Evolutionary conservation across 106 monocot genomes (phyloP).

Genomic region (Allium fistulosum): DNA sequence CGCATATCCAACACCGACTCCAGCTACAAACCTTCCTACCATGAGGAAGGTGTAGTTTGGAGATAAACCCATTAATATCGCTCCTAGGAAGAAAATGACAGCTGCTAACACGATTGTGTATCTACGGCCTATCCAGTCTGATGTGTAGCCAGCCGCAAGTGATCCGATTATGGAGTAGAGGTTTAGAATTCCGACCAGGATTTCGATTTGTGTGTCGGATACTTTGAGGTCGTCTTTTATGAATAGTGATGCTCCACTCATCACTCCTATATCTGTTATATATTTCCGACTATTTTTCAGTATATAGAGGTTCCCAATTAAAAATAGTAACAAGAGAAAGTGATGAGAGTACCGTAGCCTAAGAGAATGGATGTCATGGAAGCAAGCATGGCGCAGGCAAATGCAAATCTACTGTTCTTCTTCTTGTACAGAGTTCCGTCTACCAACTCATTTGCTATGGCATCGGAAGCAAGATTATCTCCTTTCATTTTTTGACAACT

Average conservation of each 20-base stretch:
- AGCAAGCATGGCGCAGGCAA: too few species aligned
- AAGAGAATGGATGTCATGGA: too few species aligned
- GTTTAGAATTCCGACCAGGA: slow-evolving; percentile 18
- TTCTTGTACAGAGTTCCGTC: too few species aligned
- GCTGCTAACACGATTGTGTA: slow-evolving; percentile 14
- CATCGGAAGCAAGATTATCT: too few species aligned
- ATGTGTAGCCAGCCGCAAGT: slow-evolving; percentile 12
- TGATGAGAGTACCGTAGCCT: too few species aligned
- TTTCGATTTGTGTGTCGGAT: slow-evolving; percentile 12
- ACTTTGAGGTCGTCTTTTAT: slow-evolving; percentile 18
- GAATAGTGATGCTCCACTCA: slow-evolving; percentile 14
- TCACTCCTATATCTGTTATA: slow-evolving; percentile 7
- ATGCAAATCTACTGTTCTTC: too few species aligned
- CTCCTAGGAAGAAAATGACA: slow-evolving; percentile 18
- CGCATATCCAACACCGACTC: slow-evolving; percentile 18
- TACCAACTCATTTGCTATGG: too few species aligned
- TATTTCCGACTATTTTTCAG: too few species aligned
- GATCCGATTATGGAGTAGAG: slow-evolving; percentile 16
- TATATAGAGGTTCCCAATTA: too few species aligned
- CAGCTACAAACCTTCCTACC: slow-evolving; percentile 13
- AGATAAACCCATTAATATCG: slow-evolving; percentile 6
- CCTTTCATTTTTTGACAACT: too few species aligned
- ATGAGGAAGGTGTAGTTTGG: slow-evolving; percentile 11
- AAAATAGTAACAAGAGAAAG: too few species aligned
- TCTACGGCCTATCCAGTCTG: slow-evolving; percentile 9